Conservation (phyloP, 2,329 filamentous ascomycete genomes). For the Cercospora sesami region DNA sequence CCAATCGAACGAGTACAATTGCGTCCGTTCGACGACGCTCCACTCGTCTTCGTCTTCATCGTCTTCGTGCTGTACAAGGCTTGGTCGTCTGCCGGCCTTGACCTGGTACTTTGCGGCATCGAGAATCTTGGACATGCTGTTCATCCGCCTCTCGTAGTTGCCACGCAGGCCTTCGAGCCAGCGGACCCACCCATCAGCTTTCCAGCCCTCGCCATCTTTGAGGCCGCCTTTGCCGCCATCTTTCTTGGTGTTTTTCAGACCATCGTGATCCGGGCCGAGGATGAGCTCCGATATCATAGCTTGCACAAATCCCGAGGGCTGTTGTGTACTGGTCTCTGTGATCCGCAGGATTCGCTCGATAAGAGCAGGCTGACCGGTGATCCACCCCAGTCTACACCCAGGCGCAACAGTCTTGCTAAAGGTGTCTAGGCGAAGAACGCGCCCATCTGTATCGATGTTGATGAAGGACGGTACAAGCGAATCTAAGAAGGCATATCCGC, state of each 20-base stretch:
- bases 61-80: slow-evolving; percentile 32
- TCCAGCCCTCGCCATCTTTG: slow-evolving; percentile 65
- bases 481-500: slow-evolving; percentile 77
- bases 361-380: slow-evolving; percentile 78
- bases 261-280: slow-evolving; percentile 65
- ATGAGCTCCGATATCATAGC: slow-evolving; percentile 75
- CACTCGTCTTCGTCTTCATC: slow-evolving; percentile 59
- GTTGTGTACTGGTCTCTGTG: slow-evolving; percentile 74
- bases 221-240: slow-evolving; percentile 49
- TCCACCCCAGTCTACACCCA: slow-evolving; percentile 86
- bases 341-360: slow-evolving; percentile 73
- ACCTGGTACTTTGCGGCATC: slow-evolving; percentile 67
- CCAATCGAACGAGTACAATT: slow-evolving; percentile 74
- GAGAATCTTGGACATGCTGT: slow-evolving; percentile 70
- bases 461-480: slow-evolving; percentile 81
- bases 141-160: slow-evolving; percentile 83
- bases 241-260: slow-evolving; percentile 43
- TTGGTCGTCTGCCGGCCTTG: slow-evolving; percentile 56
- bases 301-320: slow-evolving; percentile 88
- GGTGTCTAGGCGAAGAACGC: slow-evolving; percentile 85
- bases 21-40: slow-evolving; percentile 72
- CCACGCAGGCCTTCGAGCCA: slow-evolving; percentile 85
- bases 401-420: slow-evolving; percentile 93
- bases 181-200: slow-evolving; percentile 80
- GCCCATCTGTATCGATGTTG: slow-evolving; percentile 77